phyloP scores from a whole-genome alignment of 2,329 filamentous ascomycete genomes.

The Trichoderma endophyticum region DNA sequence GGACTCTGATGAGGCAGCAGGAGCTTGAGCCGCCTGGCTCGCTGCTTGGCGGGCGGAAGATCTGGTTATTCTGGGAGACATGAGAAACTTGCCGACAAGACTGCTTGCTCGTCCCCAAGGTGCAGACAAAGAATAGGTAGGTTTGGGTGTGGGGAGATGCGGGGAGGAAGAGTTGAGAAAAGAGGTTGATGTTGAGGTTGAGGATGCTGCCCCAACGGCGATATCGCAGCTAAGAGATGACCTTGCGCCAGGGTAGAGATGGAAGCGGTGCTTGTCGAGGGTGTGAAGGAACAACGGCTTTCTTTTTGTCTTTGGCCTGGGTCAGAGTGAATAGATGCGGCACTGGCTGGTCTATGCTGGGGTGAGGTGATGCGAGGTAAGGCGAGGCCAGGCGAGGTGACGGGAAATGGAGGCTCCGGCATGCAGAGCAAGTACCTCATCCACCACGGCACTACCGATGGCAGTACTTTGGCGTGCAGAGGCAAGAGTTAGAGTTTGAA shows the following conservation, averaged over 20 bases:
- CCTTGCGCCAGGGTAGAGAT: neutral
- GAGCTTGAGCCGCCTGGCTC: constrained; percentile 51
- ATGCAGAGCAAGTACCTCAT: constrained; percentile 13
- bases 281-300: neutral
- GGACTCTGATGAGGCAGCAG: constrained; percentile 38
- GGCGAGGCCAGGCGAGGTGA: neutral
- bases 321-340: constrained; percentile 1
- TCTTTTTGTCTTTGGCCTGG: neutral
- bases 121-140: constrained; percentile 25
- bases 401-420: neutral
- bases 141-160: constrained; percentile 17
- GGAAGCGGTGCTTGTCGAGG: neutral
- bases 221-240: neutral
- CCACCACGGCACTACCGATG: constrained; percentile 1
- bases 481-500: constrained; percentile 10
- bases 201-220: neutral
- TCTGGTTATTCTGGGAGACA: constrained; percentile 95
- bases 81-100: constrained; percentile 54
- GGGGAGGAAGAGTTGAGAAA: constrained; percentile 13
- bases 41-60: constrained; percentile 89
- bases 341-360: neutral
- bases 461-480: neutral
- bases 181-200: neutral
- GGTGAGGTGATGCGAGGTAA: neutral
- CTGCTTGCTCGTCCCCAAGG: constrained; percentile 19